Evolutionary conservation across 2,329 filamentous ascomycete genomes (phyloP), one percentile per base, ranked within the genome.

Genomic region (Davidsoniella virescens): DNA sequence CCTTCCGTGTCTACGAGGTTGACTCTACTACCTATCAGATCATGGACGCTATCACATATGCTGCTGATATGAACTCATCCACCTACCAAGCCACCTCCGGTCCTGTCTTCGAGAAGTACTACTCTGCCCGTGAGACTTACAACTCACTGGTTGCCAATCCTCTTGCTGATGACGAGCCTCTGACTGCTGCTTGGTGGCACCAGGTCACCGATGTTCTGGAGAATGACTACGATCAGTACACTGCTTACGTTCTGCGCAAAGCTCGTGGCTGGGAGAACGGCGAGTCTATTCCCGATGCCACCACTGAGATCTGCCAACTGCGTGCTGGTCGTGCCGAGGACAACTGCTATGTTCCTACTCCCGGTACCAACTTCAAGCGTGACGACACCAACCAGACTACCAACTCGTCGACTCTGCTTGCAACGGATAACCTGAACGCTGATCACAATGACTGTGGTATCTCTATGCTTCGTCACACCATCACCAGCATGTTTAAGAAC

Each of bases 131-230:
- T 57, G 69, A 70, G 48, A 62, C 65, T 6, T 78, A 78, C 56
- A 73, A 72, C 5, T 55, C 65, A 0, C 61, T 68, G 1, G 60
- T 72, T 12, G 58, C 54, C 26, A 67, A 71, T 37, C 65, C 70
- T 1, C 55, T 70, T 1, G 49, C 53, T 12, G 60, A 59, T 9
- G 56, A 62, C 40, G 64, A 64, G 3, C 61, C 78, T 55, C 66
- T 80, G 33, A 73, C 70, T 1, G 70, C 74, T 0, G 69, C 68
- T 1, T 78, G 78, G 60, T 79, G 75, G 75, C 75, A 78, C 58
- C 69, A 72, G 55, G 64, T 78, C 17, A 78, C 75, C 1, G 62
- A 62, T 1, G 58, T 63, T 2, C 68, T 78, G 45, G 68, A 72
- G 53, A 55, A 52, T 4, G 59, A 74, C 50, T 55, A 65, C 2